Base-by-base conservation (phyloP, 257 asterid genomes). In the Lycium barbarum region DNA sequence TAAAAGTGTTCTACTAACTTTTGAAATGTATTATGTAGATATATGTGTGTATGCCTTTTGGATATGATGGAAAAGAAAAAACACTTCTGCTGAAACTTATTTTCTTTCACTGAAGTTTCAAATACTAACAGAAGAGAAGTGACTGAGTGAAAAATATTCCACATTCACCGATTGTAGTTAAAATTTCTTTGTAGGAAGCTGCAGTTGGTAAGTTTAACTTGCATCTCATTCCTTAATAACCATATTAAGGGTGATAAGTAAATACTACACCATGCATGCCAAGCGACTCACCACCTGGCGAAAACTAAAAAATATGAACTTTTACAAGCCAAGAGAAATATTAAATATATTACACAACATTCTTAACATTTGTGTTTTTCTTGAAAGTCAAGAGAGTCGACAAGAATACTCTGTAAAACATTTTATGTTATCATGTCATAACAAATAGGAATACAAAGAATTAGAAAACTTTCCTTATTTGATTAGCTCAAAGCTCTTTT, bases 381-480 rank as follows among this genome's bases (percentile, higher is more conserved):
- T 74, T 76, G 47, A 76, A 76, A 76, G 65, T 76, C 63, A 51
- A 76, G 61, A 74, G 15, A 78, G 40, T 26, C 62, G 9, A 53
- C 47, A 14, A 53, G 49, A 78, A 26, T 26, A 53, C 14, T 76
- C 7, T 1, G 15, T 76, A 53, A 51, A 51, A 51, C 14, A 26
- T 3, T 14, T 76, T 7, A 20, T 9, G 38, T 1, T 13, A 76
- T 51, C 45, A 51, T 76, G 45, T 20, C 4, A 57, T 51, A 22
- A 13, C 63, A 49, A 26, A 51, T 26, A 49, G 62, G 63, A 51
- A 51, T 18, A 76, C 81, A 49, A 73, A 10, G 62, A 74, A 12
- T 74, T 45, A 47, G 38, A 74, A 6, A 45, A 76, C 7, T 49
- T 51, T 35, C 22, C 43, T 51, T 76, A 51, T 76, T 13, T 51